Evolutionary conservation across 129 eudicot genomes (phyloP), one percentile per base, ranked within the genome.

Genomic region (Pulicaria dysenterica): DNA sequence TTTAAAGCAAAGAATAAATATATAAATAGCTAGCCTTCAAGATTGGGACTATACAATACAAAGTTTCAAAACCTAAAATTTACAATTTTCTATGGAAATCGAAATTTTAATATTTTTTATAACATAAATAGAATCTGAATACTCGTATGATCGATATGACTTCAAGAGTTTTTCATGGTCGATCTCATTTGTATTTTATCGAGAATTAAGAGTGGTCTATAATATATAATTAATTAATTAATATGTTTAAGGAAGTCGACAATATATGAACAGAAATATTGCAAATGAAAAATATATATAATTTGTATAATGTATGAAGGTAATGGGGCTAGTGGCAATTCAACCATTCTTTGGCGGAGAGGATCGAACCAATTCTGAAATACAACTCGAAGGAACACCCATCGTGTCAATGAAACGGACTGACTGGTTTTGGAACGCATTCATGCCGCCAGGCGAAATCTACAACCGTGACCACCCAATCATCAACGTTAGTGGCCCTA

Each of bases 341-440:
- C 82, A 78, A 42, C 83, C 83, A 5, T 80, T 67, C 43, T 80
- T 80, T 56, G 80, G 83, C 5, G 79, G 83, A 62, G 70, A 67
- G 36, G 83, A 80, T 48, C 79, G 80, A 53, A 80, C 83, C 0
- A 48, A 67, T 37, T 67, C 82, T 0, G 82, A 78, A 37, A 43
- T 17, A 36, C 4, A 24, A 15, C 12, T 50, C 0, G 43, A 55
- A 12, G 73, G 80, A 38, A 9, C 53, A 5, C 80, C 69, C 5
- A 10, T 69, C 42, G 46, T 70, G 37, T 42, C 84, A 6, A 0
- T 54, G n/a, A 68, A 44, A 31, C 59, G 19, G 4, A 53, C 80
- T 2, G 84, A 80, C n/a, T 80, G 77, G 70, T 40, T 10, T 4
- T 80, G 80, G 83, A 67, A 58, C 4, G 83, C 66, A n/a, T 73